Evolutionary conservation across 305 asterid species (phyloP).

Genomic region (Solanum hybrid): DNA sequence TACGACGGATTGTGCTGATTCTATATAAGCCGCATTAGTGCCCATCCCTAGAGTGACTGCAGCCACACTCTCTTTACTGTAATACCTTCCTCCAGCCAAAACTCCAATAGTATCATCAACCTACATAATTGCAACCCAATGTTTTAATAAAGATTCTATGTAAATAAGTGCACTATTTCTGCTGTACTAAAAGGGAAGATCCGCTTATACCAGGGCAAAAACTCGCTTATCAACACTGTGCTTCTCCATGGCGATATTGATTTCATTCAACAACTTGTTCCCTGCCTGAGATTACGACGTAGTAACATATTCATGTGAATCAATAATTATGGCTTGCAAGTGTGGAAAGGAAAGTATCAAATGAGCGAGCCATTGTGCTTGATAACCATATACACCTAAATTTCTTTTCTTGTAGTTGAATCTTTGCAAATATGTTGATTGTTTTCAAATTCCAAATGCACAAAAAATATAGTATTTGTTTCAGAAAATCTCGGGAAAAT

Average conservation of each 20-base stretch:
- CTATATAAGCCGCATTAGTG: slow-evolving; percentile 50
- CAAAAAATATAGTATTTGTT: neutral
- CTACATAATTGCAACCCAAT: slow-evolving; percentile 13
- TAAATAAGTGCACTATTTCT: neutral
- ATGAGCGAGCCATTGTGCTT: neutral
- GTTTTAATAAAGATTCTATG: neutral
- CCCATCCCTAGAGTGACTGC: slow-evolving; percentile 66
- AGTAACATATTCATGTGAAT: slow-evolving; percentile 1
- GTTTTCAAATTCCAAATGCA: neutral
- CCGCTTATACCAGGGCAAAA: slow-evolving; percentile 38
- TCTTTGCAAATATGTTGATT: neutral
- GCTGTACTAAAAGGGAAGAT: neutral
- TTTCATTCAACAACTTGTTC: slow-evolving; percentile 36
- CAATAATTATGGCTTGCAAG: neutral
- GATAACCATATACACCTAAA: neutral
- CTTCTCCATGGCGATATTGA: slow-evolving; percentile 47
- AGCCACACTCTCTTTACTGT: slow-evolving; percentile 55
- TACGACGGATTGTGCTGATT: slow-evolving; percentile 26
- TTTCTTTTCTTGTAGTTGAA: neutral
- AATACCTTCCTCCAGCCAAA: slow-evolving; percentile 80
- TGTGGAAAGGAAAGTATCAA: neutral
- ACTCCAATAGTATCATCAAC: slow-evolving; percentile 62
- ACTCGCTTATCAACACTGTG: slow-evolving; percentile 49
- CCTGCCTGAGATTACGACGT: slow-evolving; percentile 32
- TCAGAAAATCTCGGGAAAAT: neutral